phyloP scores from a whole-genome alignment of 192 early-diverging fungal genomes.

The Phycomyces blakesleeanus region DNA sequence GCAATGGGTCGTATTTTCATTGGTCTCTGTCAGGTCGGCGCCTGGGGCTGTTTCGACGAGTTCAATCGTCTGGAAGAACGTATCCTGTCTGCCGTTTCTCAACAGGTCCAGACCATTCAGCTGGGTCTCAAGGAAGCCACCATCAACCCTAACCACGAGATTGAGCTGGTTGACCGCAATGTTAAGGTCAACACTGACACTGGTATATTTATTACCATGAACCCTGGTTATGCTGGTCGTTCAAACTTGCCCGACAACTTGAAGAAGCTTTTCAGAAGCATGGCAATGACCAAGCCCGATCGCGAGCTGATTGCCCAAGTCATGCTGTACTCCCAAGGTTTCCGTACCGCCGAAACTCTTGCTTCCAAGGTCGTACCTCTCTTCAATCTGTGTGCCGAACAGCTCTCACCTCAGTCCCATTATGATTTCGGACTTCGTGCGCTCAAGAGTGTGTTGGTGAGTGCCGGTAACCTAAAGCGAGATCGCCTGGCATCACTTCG shows the following conservation, averaged over 20 bases:
- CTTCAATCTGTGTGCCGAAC: constrained; percentile 93
- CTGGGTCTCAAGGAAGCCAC: constrained; percentile 71
- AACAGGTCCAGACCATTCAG: constrained; percentile 99
- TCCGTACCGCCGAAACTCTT: constrained; percentile 89
- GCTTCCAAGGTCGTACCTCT: constrained; percentile 96
- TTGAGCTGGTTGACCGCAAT: constrained; percentile 90
- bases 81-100: constrained; percentile 97
- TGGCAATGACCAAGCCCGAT: constrained; percentile 99
- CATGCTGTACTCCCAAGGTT: constrained; percentile 99
- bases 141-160: constrained; percentile 66
- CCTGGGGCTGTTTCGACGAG: constrained; percentile 99
- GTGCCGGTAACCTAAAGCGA: constrained; percentile 98
- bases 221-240: constrained; percentile 97
- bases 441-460: constrained; percentile 97
- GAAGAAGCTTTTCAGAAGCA: constrained; percentile 97
- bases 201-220: constrained; percentile 98
- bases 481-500: constrained; percentile 61
- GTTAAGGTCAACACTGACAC: constrained; percentile 86
- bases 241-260: constrained; percentile 98
- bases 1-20: constrained; percentile 99
- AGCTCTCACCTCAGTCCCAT: constrained; percentile 93
- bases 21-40: constrained; percentile 97
- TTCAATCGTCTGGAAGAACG: constrained; percentile 99
- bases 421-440: constrained; percentile 99
- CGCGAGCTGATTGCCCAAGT: constrained; percentile 98